phyloP scores from a whole-genome alignment of 2,329 filamentous ascomycete species.

The Apiospora rasikravindrae region DNA sequence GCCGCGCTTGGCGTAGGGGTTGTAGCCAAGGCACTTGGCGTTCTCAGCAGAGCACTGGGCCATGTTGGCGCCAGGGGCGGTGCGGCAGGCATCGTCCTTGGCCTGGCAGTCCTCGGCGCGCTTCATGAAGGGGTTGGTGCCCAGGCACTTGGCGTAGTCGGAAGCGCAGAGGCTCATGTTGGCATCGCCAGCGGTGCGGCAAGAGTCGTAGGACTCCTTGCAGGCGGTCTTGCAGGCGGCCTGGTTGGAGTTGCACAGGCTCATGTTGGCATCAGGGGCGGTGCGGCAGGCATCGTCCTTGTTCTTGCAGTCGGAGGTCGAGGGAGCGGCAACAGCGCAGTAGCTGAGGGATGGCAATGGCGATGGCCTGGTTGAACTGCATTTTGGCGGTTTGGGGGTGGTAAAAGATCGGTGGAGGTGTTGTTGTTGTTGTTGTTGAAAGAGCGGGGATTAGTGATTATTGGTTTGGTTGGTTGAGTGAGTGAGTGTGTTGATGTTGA shows the following conservation, averaged over 20 bases:
- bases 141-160: constrained; percentile 9
- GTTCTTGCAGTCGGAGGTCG: neutral
- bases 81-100: neutral
- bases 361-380: constrained; percentile 19
- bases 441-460: neutral
- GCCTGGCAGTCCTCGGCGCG: neutral
- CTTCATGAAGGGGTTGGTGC: constrained; percentile 11
- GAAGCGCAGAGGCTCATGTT: neutral
- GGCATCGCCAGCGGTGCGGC: neutral
- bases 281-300: constrained; percentile 4
- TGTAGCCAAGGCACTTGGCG: neutral
- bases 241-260: neutral
- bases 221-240: constrained; percentile 7
- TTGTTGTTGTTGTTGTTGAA: neutral
- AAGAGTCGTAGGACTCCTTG: neutral
- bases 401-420: neutral
- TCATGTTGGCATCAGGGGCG: constrained; percentile 11
- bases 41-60: neutral
- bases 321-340: constrained; percentile 14
- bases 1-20: neutral
- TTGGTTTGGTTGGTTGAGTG: neutral
- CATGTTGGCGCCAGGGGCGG: constrained; percentile 4
- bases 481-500: neutral
- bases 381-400: neutral
- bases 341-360: constrained; percentile 14